Evolutionary conservation across 768 basidiomycete genomes (phyloP).

Genomic region (Dioszegia hungarica): DNA sequence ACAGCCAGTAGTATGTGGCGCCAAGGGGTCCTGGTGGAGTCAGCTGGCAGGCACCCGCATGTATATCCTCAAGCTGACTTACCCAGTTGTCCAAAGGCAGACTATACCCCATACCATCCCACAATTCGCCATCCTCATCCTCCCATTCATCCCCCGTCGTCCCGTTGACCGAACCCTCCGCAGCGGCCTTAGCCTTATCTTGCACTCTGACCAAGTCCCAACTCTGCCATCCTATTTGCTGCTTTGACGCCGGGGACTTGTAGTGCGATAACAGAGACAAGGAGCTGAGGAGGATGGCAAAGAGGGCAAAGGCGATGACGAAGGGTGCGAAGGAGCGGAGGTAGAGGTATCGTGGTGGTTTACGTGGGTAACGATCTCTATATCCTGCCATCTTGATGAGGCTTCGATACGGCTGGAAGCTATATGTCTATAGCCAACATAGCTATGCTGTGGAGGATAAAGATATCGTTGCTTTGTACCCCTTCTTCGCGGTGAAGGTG

Average conservation of each 20-base stretch:
- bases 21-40: conserved; percentile 57
- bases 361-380: background rate
- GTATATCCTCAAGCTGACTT: background rate
- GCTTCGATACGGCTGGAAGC: background rate
- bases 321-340: conserved; percentile 52
- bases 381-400: conserved; percentile 1
- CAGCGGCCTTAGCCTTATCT: conserved; percentile 10
- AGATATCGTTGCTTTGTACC: conserved; percentile 1
- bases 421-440: too few species aligned
- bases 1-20: conserved; percentile 69
- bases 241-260: conserved; percentile 48
- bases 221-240: conserved; percentile 80
- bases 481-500: background rate
- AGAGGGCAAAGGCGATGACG: conserved; percentile 57
- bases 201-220: conserved; percentile 62
- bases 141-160: conserved; percentile 59
- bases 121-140: background rate
- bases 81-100: conserved; percentile 71
- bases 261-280: conserved; percentile 79
- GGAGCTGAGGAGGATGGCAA: conserved; percentile 68
- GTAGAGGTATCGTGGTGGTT: conserved; percentile 15
- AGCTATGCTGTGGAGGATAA: too few species aligned
- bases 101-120: conserved; percentile 58
- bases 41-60: background rate
- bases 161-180: conserved; percentile 50